Percentiles rank a stretch among this genome's conserved stretches.
Evolutionary conservation across 345 rosid species (phyloP).

Genomic region (Acer campestre): DNA sequence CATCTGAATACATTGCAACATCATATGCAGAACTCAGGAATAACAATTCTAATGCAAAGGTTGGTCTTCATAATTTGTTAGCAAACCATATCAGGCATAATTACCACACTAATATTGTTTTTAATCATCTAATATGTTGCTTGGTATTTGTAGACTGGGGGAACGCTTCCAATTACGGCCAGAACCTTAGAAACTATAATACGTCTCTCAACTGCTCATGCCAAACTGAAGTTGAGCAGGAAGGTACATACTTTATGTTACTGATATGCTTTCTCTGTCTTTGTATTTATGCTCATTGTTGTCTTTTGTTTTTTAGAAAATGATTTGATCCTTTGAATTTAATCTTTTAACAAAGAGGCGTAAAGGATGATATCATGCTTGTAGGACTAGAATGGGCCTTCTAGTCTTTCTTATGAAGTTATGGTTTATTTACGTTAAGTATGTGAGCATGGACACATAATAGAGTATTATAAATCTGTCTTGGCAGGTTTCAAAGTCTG

Average conservation of each 20-base stretch:
- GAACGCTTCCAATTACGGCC: slow-evolving; percentile 97
- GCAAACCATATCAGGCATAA: not conserved
- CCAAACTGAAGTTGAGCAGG: slow-evolving; percentile 88
- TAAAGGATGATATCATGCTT: not conserved
- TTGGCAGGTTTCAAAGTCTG: slow-evolving; percentile 67
- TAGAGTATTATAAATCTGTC: slow-evolving; percentile 18
- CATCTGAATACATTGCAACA: slow-evolving; percentile 88
- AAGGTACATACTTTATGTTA: slow-evolving; percentile 48
- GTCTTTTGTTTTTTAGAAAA: not conserved
- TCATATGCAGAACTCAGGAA: slow-evolving; percentile 94
- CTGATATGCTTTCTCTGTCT: not conserved
- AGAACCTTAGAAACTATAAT: slow-evolving; percentile 97
- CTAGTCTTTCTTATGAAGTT: not conserved
- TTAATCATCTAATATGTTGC: slow-evolving; percentile 18
- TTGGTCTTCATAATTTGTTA: slow-evolving; percentile 28
- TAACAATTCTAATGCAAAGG: slow-evolving; percentile 75
- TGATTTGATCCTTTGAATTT: not conserved
- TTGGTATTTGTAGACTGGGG: slow-evolving; percentile 74
- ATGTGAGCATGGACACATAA: not conserved
- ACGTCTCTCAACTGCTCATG: slow-evolving; percentile 98
- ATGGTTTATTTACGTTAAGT: slow-evolving; percentile 1
- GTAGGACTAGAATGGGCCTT: not conserved
- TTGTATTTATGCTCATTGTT: not conserved
- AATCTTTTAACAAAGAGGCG: not conserved
- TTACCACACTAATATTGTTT: not conserved